Evolutionary conservation across 305 asterid genomes (phyloP).

Genomic region (Coffea humblotiana): DNA sequence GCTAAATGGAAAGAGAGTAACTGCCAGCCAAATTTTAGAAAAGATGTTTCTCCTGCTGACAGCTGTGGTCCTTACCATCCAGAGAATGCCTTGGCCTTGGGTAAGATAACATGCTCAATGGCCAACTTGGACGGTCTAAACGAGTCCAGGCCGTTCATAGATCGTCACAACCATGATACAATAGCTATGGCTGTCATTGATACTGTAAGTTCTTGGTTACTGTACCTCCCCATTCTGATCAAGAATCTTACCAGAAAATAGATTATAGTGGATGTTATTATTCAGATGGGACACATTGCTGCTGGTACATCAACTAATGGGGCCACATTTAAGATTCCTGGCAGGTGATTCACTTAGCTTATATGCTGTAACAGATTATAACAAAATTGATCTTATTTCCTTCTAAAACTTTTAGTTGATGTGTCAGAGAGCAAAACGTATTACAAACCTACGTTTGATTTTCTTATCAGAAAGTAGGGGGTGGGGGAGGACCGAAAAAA

Average conservation of each 20-base stretch:
- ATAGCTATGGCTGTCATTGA: constrained; percentile 94
- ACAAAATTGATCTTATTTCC: not conserved
- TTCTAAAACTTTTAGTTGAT: not conserved
- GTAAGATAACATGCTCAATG: constrained; percentile 34
- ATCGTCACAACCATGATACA: constrained; percentile 73
- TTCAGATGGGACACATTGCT: constrained; percentile 73
- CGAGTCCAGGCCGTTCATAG: constrained; percentile 36
- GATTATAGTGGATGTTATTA: constrained; percentile 10
- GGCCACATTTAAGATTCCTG: constrained; percentile 92
- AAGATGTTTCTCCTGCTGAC: constrained; percentile 55
- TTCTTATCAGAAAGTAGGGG: not conserved
- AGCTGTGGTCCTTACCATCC: constrained; percentile 85
- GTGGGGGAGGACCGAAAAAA: not conserved
- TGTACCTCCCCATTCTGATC: constrained; percentile 6
- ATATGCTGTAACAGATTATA: not conserved
- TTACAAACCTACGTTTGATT: not conserved
- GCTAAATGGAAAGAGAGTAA: constrained; percentile 58
- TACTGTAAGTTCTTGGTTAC: constrained; percentile 48
- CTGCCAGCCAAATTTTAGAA: constrained; percentile 89
- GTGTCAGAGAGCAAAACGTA: not conserved
- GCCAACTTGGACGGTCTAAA: constrained; percentile 20
- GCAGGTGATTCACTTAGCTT: constrained; percentile 52
- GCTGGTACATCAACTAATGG: constrained; percentile 97
- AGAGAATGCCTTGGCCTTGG: constrained; percentile 16
- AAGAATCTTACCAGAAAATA: not conserved